Conservation (phyloP, 345 rosid genomes). For the Eucalyptus cloeziana region DNA sequence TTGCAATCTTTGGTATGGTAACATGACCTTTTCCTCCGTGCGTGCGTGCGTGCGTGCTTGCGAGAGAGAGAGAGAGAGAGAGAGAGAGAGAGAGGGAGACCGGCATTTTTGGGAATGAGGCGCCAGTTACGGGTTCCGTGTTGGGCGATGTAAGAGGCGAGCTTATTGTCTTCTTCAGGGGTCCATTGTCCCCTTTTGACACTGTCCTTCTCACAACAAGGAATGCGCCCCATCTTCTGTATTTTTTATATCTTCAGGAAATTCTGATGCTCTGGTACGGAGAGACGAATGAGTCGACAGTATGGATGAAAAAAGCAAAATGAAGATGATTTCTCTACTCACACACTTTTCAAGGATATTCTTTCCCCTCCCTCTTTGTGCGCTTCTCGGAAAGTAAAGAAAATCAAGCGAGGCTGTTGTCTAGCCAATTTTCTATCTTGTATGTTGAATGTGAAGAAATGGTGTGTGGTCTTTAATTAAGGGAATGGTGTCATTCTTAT, state of each 20-base stretch:
- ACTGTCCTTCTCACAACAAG: constrained; percentile 89
- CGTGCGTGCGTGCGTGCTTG: neutral
- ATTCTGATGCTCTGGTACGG: neutral
- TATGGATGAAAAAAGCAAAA: neutral
- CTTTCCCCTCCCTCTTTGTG: neutral
- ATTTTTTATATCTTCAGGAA: neutral
- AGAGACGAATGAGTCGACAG: constrained; percentile 3
- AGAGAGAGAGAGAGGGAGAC: constrained; percentile 5
- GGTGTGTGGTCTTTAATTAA: neutral
- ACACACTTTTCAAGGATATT: neutral
- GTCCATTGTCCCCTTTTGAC: constrained; percentile 99
- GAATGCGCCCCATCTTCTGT: constrained; percentile 72
- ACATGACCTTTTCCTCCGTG: neutral
- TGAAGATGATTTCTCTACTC: neutral
- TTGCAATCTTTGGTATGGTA: neutral
- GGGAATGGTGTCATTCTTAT: neutral
- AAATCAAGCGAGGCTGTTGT: neutral
- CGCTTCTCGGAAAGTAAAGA: neutral
- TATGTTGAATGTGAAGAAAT: neutral
- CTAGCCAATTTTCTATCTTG: neutral
- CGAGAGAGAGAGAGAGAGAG: neutral
- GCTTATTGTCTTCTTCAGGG: constrained; percentile 95
- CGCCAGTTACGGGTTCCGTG: constrained; percentile 98
- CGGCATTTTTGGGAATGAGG: constrained; percentile 93
- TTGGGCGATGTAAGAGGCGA: constrained; percentile 87